Evolutionary conservation across 2,329 filamentous ascomycete species (phyloP), one percentile per base, ranked within the genome.

Genomic region (Fusarium sp.): DNA sequence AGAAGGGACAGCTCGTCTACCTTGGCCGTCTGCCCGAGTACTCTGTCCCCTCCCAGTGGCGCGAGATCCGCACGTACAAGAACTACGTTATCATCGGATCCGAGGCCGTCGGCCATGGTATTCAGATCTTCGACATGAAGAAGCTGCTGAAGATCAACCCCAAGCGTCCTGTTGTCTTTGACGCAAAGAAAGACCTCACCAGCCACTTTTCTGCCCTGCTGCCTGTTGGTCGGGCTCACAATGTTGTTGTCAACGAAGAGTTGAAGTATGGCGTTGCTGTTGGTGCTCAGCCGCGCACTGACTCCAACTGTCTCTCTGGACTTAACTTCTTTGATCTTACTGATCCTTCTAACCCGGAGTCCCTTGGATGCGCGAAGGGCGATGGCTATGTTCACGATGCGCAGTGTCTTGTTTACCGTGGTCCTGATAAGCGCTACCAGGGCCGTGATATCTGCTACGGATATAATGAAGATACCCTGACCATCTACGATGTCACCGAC

Each of bases 121-220:
- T 92, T n/a, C 90, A 92, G 79, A 87, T 92, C 77, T 92, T 92
- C 65, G 89, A 92, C 73, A 84, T 91, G 82, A 86, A 82, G 71
- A 90, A 81, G 80, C 82, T 89, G 7, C 77, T 86, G n/a, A 79
- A 80, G 19, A 78, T 88, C 50, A 80, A 86, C 74, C 82, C 85
- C 0, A 76, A 83, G 9, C 80, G 79, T 21, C 83, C 80, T 37
- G 77, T 76, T 61, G 74, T 71, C n/a, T 85, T 83, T 52, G 76
- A 75, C 72, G 78, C 77, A 16, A 74, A 77, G 47, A 75, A 71
- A 9, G 83, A 84, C 19, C 76, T 85, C 5, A 80, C 81, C 1
- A 81, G 81, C 2, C 80, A 79, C 68, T 85, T 81, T 72, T 76
- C 69, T 9, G 79, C 78, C 68, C 60, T 80, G 4, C 44, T 80